Conservation (phyloP, 371 early-diverging fungal genomes). For the Syncephalastrum monosporum region DNA sequence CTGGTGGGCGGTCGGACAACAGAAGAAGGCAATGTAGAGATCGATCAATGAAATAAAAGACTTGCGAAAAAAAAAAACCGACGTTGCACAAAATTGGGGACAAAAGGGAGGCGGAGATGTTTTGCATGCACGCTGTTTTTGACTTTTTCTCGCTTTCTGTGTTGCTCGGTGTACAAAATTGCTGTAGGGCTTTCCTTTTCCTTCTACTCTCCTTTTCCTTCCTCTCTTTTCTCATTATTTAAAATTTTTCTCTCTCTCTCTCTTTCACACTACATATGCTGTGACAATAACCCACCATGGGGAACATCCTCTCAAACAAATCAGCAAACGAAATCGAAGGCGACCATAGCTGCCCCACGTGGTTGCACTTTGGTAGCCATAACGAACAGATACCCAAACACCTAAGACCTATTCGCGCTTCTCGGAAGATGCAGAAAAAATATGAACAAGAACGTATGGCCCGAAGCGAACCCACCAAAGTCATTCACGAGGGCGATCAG, state of each 20-base stretch:
- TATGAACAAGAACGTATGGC: neutral
- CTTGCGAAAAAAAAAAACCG: too few species aligned
- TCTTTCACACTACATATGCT: constrained; percentile 1
- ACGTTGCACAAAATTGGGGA: too few species aligned
- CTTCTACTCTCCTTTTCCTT: too few species aligned
- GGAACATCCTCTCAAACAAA: neutral
- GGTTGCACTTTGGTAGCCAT: neutral
- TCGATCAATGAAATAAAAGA: too few species aligned
- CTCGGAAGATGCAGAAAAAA: constrained; percentile 7
- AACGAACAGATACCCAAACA: constrained; percentile 13
- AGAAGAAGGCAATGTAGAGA: too few species aligned
- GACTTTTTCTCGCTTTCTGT: constrained; percentile 3
- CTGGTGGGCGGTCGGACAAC: too few species aligned
- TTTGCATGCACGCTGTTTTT: constrained; percentile 1
- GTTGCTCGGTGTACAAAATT: constrained; percentile 1
- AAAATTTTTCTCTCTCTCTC: too few species aligned
- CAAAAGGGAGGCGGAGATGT: too few species aligned
- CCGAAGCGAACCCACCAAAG: neutral
- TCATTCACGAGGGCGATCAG: neutral
- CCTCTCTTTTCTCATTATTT: too few species aligned
- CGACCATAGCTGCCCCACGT: neutral
- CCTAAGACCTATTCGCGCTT: constrained; percentile 8
- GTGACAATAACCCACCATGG: constrained; percentile 2
- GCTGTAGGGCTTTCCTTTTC: neutral
- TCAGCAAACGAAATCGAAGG: constrained; percentile 1